Evolutionary conservation across 495 filamentous ascomycete species (phyloP), one percentile per base, ranked within the genome.

Genomic region (Aspergillus diversus): DNA sequence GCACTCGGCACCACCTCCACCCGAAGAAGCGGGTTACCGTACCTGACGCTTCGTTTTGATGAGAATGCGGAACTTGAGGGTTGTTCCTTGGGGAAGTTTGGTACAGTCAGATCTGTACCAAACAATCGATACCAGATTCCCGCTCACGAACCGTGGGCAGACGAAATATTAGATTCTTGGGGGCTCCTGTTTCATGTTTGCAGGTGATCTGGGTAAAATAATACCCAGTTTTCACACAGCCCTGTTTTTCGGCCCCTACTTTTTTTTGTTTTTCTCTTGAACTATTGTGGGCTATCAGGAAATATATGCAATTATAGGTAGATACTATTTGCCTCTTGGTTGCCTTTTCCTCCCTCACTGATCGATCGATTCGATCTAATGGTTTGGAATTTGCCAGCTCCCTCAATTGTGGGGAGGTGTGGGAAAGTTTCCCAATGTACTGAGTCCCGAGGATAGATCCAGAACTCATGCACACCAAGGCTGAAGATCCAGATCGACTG

Each of bases 101-200:
- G 53, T 55, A 39, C 31, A 33, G 52, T 37, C 53, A 37, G 53
- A 55, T 55, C 53, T 33, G 53, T 12, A 34, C 53, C 53, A 39
- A 15, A 37, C 17, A 54, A 52, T 52, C 11, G 48, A 55, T 33
- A 43, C 55, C 35, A 34, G 56, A 55, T 33, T 57, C 55, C 35
- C 55, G 56, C 27, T 33, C 12, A 46, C 27, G 57, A 59, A 59
- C 57, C 57, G 21, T 34, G 57, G 57, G 50, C 34, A 33, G 21
- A 27, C 21, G 21, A 27, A 27, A 27, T 27, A n/a, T n/a, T n/a
- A n/a, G n/a, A n/a, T n/a, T n/a, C n/a, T n/a, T n/a, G n/a, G n/a
- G n/a, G n/a, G n/a, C n/a, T n/a, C n/a, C n/a, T n/a, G n/a, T n/a
- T n/a, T n/a, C n/a, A n/a, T n/a, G n/a, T n/a, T n/a, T n/a, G 21